Evolutionary conservation across 129 eudicot genomes (phyloP).

Genomic region (Artemisia annua): DNA sequence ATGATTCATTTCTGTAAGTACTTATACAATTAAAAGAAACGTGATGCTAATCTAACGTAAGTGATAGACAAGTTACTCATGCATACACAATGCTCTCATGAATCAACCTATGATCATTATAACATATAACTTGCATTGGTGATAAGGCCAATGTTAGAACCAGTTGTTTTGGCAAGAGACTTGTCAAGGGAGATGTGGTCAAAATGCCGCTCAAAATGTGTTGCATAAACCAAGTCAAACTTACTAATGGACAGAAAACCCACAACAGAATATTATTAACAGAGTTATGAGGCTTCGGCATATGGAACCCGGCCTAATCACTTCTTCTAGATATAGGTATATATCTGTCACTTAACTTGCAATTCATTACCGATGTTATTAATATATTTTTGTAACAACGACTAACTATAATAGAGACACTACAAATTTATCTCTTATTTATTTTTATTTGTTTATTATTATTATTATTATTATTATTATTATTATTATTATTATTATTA

Average conservation of each 20-base stretch:
- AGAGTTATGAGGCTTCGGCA: background rate
- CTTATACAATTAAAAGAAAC: no score
- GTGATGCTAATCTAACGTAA: background rate
- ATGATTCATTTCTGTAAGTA: no score
- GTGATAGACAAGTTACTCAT: background rate
- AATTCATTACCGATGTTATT: background rate
- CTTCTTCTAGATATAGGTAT: background rate
- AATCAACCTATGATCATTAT: background rate
- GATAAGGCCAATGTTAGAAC: background rate
- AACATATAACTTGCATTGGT: background rate
- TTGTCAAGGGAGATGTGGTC: background rate
- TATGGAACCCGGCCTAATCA: background rate
- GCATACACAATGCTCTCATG: background rate
- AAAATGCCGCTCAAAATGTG: constrained; percentile 2
- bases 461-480: no score
- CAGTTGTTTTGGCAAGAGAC: background rate
- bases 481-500: no score
- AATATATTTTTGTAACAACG: no score
- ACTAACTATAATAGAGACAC: no score
- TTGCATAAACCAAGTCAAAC: constrained; percentile 1
- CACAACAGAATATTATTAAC: background rate
- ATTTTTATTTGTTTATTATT: no score
- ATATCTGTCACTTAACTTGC: background rate
- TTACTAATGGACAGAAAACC: background rate
- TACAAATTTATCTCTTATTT: no score